These are phyloP conservation scores for Apiotrichum domesticum DNA, from an alignment of 1,284 basidiomycete genomes.

Conservation along the genomic window DNA sequence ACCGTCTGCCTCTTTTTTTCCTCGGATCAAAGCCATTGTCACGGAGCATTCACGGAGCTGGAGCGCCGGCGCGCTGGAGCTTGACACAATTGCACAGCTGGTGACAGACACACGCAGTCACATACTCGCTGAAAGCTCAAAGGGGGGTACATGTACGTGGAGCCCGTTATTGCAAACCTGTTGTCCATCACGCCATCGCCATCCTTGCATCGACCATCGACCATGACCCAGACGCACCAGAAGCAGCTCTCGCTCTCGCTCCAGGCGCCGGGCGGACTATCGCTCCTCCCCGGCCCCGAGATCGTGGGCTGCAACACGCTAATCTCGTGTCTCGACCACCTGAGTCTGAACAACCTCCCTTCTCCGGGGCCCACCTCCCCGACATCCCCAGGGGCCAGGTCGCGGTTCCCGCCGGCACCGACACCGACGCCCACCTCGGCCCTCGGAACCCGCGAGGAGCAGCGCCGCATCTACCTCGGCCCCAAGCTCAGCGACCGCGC, in stretches of 20 bases:
- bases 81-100: no score
- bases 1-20: no score
- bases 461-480: conserved; percentile 36
- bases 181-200: no score
- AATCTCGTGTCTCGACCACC: conserved; percentile 31
- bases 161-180: no score
- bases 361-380: neutral
- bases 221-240: no score
- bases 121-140: no score
- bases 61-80: no score
- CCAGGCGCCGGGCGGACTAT: conserved; percentile 17
- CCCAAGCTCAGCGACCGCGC: conserved; percentile 40
- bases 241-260: neutral
- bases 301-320: conserved; percentile 28
- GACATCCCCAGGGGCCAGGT: conserved; percentile 3
- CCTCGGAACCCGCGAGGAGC: conserved; percentile 32
- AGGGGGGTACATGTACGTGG: no score
- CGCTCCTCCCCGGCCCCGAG: conserved; percentile 26
- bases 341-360: conserved; percentile 22
- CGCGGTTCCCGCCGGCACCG: conserved; percentile 24
- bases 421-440: conserved; percentile 16
- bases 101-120: no score
- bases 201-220: no score
- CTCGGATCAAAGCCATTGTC: no score
- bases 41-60: no score